A percentile compares a stretch with the other conserved stretches of the same genome.
Conservation (phyloP, 768 basidiomycete species). For the Aureoboletus auriporus region DNA sequence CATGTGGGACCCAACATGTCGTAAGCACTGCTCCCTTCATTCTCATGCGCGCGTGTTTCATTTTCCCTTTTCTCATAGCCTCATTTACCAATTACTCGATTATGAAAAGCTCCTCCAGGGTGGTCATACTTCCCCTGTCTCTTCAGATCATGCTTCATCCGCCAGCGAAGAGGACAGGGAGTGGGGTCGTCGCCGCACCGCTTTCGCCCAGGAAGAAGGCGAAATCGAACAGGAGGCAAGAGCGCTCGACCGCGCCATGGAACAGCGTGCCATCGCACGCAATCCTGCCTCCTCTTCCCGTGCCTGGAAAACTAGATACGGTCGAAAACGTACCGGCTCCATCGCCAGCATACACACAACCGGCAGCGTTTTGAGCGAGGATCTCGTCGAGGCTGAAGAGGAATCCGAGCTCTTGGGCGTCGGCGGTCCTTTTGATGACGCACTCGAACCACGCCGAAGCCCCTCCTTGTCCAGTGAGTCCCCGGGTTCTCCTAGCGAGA, state of each 20-base stretch:
- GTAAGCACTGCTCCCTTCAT: conserved; percentile 47
- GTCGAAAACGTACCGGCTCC: conserved; percentile 70
- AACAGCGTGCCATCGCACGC: conserved; percentile 73
- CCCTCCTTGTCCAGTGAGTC: conserved; percentile 33
- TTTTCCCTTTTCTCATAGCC: conserved; percentile 41
- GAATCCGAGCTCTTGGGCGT: conserved; percentile 67
- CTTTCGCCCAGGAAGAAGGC: conserved; percentile 40
- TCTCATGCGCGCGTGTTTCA: conserved; percentile 19
- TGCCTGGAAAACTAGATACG: conserved; percentile 63
- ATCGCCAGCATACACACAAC: conserved; percentile 66
- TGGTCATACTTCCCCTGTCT: conserved; percentile 43
- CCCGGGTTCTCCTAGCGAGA: conserved; percentile 33
- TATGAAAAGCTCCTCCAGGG: conserved; percentile 75
- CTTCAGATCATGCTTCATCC: conserved; percentile 52
- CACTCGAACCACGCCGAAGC: conserved; percentile 32
- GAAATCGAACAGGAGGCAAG: conserved; percentile 77
- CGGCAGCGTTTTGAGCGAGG: conserved; percentile 71
- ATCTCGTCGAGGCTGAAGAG: conserved; percentile 80
- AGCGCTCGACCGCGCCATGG: conserved; percentile 84
- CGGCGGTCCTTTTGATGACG: conserved; percentile 56
- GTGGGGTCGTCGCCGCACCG: conserved; percentile 67
- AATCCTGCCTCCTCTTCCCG: conserved; percentile 65
- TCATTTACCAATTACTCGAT: conserved; percentile 91
- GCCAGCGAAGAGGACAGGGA: conserved; percentile 70
- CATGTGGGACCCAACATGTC: conserved; percentile 94